Conservation (phyloP, 257 asterid genomes). For the Nicotiana attenuata region DNA sequence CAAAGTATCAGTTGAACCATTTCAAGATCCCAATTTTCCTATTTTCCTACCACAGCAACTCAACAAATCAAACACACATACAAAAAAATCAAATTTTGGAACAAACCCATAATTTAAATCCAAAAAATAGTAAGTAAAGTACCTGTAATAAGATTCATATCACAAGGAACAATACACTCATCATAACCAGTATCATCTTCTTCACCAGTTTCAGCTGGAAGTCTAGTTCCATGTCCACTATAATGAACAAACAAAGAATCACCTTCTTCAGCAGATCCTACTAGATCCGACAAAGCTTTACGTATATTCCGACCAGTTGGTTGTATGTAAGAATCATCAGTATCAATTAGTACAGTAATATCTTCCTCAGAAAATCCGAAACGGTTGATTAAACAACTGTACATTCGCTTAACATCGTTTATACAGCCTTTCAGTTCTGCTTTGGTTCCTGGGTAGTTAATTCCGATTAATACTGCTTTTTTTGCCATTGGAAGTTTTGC, state of each 20-base stretch:
- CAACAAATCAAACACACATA: too few relatives aligned
- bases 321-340: conserved; percentile 62
- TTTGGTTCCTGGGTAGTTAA: conserved; percentile 84
- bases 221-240: conserved; percentile 97
- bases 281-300: conserved; percentile 58
- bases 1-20: too few relatives aligned
- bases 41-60: too few relatives aligned
- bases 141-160: conserved; percentile 94
- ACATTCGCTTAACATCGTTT: conserved; percentile 83
- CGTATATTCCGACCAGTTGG: conserved; percentile 92
- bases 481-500: conserved; percentile 44
- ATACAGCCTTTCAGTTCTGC: conserved; percentile 93
- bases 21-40: too few relatives aligned
- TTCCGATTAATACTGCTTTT: conserved; percentile 85
- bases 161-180: conserved; percentile 92
- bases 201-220: conserved; percentile 98
- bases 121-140: neutral
- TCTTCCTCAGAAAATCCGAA: conserved; percentile 78
- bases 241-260: conserved; percentile 85
- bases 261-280: conserved; percentile 54
- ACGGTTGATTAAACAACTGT: conserved; percentile 57
- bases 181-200: conserved; percentile 95
- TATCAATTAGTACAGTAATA: conserved; percentile 67
- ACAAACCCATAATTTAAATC: neutral
- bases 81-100: neutral